phyloP scores from a whole-genome alignment of 345 rosid genomes.

The Cardamine chenopodiifolia region DNA sequence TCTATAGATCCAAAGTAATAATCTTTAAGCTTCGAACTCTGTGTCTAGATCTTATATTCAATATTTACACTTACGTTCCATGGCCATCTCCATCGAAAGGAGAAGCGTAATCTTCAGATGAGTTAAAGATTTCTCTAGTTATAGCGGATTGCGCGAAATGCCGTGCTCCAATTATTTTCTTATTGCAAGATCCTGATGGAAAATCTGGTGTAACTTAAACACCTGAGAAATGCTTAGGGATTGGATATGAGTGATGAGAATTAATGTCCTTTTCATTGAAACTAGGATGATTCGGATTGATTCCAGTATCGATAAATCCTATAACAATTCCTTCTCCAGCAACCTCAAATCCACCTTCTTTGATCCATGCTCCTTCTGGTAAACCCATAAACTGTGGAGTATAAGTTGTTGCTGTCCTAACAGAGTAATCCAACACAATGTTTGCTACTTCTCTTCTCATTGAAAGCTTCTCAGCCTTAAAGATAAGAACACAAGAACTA shows the following conservation, averaged over 20 bases:
- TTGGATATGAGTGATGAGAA: conserved; percentile 65
- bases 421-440: conserved; percentile 76
- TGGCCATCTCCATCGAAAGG: conserved; percentile 98
- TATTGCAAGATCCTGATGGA: conserved; percentile 96
- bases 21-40: conserved; percentile 15
- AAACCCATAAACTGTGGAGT: conserved; percentile 96
- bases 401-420: conserved; percentile 89
- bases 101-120: conserved; percentile 85
- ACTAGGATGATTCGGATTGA: conserved; percentile 90
- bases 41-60: background rate
- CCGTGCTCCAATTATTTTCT: conserved; percentile 88
- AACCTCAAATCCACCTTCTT: conserved; percentile 70
- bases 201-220: conserved; percentile 87
- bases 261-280: conserved; percentile 53
- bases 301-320: conserved; percentile 88
- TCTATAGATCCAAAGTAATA: conserved; percentile 21
- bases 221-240: conserved; percentile 79
- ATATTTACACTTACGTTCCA: conserved; percentile 75
- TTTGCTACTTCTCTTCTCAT: conserved; percentile 77
- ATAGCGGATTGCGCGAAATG: conserved; percentile 95
- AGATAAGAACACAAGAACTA: conserved; percentile 22
- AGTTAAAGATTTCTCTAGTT: conserved; percentile 90
- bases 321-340: conserved; percentile 96
- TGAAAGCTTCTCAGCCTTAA: conserved; percentile 70
- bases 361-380: conserved; percentile 82